Evolutionary conservation across 805 yeast species (phyloP), one percentile per base, ranked within the genome.

Genomic region (Monosporozyma unispora): DNA sequence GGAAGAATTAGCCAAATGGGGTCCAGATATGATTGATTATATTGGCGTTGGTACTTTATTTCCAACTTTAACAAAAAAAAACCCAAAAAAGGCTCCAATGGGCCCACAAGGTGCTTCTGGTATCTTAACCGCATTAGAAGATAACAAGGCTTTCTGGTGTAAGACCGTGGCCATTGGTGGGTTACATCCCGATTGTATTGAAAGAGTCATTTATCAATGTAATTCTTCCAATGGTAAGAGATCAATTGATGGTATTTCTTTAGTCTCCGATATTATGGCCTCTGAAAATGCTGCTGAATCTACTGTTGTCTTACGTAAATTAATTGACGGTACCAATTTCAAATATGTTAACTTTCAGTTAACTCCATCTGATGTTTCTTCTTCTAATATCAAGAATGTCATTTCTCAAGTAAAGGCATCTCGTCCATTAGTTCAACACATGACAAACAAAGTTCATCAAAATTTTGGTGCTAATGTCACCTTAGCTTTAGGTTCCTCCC

Each of bases 381-480:
- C 33, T 12, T 10, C 27, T 5, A 18, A 14, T 12, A 35, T 47
- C n/a, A 28, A 48, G 46, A 42, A 51, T 42, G 16, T 63, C 1
- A 56, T 71, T 3, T 33, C 49, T 1, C 59, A 59, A 41, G 67
- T 68, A 12, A 48, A 57, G 4, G 8, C 49, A 12, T 54, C 55
- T 0, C 68, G 70, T 4, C 95, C 96, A 0, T 65, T 89, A 55
- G 81, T 87, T 7, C 96, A 90, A 60, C 95, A 89, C 58, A 82
- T 90, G 51, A 89, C 96, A 19, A 89, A 89, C 60, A 77, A 75
- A 49, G 96, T 90, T n/a, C 96, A 86, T 25, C 86, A 86, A 60
- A 85, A 87, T 63, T 80, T 87, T 61, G 83, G 89, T 50, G 96
- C 97, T 5, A 89, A 89, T 60, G 86, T 87, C 6, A 79, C 93